Evolutionary conservation across 345 rosid genomes (phyloP), one percentile per base, ranked within the genome.

Genomic region (Ceriops tagal): DNA sequence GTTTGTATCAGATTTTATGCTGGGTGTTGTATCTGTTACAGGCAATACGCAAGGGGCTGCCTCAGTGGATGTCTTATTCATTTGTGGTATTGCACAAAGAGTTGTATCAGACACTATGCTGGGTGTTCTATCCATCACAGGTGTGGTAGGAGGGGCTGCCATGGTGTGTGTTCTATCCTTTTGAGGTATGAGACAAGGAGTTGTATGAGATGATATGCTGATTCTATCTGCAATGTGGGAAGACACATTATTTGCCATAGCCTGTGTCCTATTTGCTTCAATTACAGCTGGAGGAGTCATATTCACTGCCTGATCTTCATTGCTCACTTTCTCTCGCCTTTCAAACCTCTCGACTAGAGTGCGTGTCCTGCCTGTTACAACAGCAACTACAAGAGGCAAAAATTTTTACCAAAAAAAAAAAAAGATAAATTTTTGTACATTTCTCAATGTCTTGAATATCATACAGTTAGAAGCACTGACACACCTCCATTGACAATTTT

Each of bases 401-500:
- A 28, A 3, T 43, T 43, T 43, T 34, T 34, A 1, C 4, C 26
- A 24, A 24, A 24, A 24, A 24, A 24, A 1, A 21, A 10, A 71
- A 64, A 30, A 21, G 59, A 77, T 82, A 34, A 83, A 74, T 53
- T 51, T 63, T 58, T 53, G 71, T 51, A 26, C 30, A 67, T 53
- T 67, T 15, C 22, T 20, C 49, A 49, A 68, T 58, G 43, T 66
- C 47, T 39, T 18, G 31, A 62, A 81, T 75, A 70, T 55, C 53
- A 55, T 30, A 61, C 31, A 71, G 53, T 67, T 51, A 56, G 67
- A 75, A 37, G 37, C 47, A 79, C 53, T 64, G 68, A 76, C 91
- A 79, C 67, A 95, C 99, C 99, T 95, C 99, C 99, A 76, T 85
- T 87, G 69, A 95, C 91, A 79, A 86, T 76, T 82, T 81, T 95